Evolutionary conservation across 2,329 filamentous ascomycete species (phyloP), one percentile per base, ranked within the genome.

Genomic region (Nectriaceae sp.): DNA sequence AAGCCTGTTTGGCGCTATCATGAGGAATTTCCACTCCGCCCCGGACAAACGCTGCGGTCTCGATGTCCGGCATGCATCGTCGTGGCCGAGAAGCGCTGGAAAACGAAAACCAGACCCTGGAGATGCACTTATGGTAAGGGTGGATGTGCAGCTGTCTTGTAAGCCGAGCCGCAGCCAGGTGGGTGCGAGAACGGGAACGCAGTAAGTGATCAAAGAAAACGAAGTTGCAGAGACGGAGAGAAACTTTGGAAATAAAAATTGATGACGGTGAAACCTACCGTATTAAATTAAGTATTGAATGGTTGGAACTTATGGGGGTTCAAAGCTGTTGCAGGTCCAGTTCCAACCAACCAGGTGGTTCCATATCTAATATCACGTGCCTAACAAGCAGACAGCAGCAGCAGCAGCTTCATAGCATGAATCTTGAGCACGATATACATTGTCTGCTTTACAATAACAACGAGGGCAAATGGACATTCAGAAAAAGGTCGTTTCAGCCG

Each of bases 11-110:
- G 44, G 49, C 54, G 47, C 42, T 45, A 41, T 40, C 42, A 54
- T 61, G 59, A 54, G 59, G 55, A 62, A 62, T 61, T 56, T 54
- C 39, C 45, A 35, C 49, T 49, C 45, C 36, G 47, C 49, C 50
- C 57, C 57, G 56, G 55, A 49, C 44, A 50, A 58, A 51, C 49
- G 40, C 26, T n/a, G 22, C 44, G 24, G 24, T 31, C 45, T 33
- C 31, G 21, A 19, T 18, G 50, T 54, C 46, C 49, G 57, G 46
- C 52, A 49, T 42, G 55, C 50, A 49, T 16, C 47, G 42, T 36
- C 29, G 49, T 53, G 49, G 41, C 46, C 47, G 50, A 42, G 45
- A 56, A 42, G 51, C 46, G 49, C 43, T 49, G 47, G 45, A 51
- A 53, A 57, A 51, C 46, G 37, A 49, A 52, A 42, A 40, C 49